Conservation (phyloP, 2,329 filamentous ascomycete species). For the Fusarium gaditjirri region DNA sequence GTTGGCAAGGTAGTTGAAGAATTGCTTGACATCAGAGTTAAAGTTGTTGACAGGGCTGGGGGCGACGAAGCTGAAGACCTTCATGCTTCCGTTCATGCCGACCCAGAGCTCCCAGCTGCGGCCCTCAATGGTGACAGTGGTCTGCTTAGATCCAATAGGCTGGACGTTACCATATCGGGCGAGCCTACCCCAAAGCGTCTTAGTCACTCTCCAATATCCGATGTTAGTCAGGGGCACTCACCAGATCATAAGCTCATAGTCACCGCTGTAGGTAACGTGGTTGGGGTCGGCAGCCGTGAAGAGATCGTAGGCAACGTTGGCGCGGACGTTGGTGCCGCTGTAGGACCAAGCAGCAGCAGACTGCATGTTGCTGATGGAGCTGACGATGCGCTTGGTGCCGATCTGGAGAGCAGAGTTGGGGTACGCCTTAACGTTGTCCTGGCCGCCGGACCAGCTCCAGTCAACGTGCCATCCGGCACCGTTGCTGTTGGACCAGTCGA, state of each 20-base stretch:
- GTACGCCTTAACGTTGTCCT: slow-evolving; percentile 13
- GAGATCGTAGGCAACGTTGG: slow-evolving; percentile 19
- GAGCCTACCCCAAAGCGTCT: background rate
- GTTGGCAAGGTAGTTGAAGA: slow-evolving; percentile 21
- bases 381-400: slow-evolving; percentile 4
- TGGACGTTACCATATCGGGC: slow-evolving; percentile 1
- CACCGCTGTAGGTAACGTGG: slow-evolving; percentile 4
- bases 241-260: slow-evolving; percentile 25
- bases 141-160: slow-evolving; percentile 8
- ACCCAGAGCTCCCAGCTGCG: slow-evolving; percentile 16
- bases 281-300: slow-evolving; percentile 17
- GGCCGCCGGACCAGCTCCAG: slow-evolving; percentile 14
- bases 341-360: slow-evolving; percentile 21
- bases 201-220: background rate
- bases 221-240: background rate
- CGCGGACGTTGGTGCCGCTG: slow-evolving; percentile 14
- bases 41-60: slow-evolving; percentile 2
- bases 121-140: slow-evolving; percentile 7
- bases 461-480: slow-evolving; percentile 18
- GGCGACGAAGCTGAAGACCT: slow-evolving; percentile 19
- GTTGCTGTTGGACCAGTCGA: slow-evolving; percentile 23
- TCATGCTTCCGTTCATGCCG: slow-evolving; percentile 17
- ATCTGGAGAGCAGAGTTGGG: slow-evolving; percentile 16
- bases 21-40: slow-evolving; percentile 25
- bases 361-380: slow-evolving; percentile 17